Percentiles rank a stretch among this genome's conserved stretches.
These are phyloP conservation scores for Mollisia scopiformis DNA, from an alignment of 2,329 filamentous ascomycete species.

Conservation along the genomic window DNA sequence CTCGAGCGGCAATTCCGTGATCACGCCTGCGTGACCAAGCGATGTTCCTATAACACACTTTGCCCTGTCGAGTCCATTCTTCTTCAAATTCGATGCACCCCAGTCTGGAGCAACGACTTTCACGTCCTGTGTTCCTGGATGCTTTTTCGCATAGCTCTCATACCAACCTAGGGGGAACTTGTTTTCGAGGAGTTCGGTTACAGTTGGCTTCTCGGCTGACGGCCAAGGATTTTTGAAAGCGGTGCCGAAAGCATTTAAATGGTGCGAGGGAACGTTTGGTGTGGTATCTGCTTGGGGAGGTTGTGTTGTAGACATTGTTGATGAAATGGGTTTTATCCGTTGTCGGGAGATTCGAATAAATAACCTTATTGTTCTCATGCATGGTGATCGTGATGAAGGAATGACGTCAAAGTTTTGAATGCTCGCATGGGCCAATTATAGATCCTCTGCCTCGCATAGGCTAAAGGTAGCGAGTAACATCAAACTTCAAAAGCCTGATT, in stretches of 20 bases:
- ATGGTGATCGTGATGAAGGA: too few species aligned
- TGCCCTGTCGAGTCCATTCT: constrained; percentile 13
- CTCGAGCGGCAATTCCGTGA: constrained; percentile 22
- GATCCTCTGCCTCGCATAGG: too few species aligned
- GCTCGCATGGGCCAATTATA: too few species aligned
- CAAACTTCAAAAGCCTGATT: too few species aligned
- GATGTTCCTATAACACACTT: constrained; percentile 25
- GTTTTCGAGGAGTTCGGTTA: constrained; percentile 16
- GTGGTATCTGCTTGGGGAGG: too few species aligned
- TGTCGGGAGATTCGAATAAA: too few species aligned
- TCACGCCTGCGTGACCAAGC: constrained; percentile 25
- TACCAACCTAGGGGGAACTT: constrained; percentile 24
- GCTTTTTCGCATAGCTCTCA: constrained; percentile 10
- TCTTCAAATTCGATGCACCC: constrained; percentile 17
- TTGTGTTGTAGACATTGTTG: too few species aligned
- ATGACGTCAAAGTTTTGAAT: too few species aligned
- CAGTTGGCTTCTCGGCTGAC: constrained; percentile 23
- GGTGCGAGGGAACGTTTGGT: constrained; percentile 26
- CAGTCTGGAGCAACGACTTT: constrained; percentile 26
- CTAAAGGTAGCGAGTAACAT: too few species aligned
- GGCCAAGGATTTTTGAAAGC: constrained; percentile 30
- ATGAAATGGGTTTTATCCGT: too few species aligned
- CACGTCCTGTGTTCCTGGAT: constrained; percentile 18
- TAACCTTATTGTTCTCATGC: too few species aligned
- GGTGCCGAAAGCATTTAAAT: constrained; percentile 20